Evolutionary conservation across 169 alveolate genomes (phyloP), one percentile per base, ranked within the genome.

Genomic region (Eimeria necatrix): DNA sequence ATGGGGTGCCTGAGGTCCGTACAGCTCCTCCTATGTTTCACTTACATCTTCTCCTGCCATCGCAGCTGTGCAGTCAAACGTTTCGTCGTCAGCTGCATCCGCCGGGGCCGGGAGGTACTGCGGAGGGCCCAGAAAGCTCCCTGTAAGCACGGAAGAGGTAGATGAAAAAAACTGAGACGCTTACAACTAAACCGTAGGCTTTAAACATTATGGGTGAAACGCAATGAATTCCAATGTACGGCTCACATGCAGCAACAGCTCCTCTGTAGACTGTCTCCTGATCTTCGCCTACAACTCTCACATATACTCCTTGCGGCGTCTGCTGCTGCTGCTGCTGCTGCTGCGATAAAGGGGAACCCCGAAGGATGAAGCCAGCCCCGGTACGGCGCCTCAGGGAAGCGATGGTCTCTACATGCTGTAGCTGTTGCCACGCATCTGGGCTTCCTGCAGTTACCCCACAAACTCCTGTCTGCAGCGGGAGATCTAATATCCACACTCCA

Each of bases 91-190:
- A 32, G 80, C 92, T 41, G 92, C 92, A 59, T 85, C 92, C 71
- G 48, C 92, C 12, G 92, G 92, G n/a, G 92, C 92, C 46, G 92
- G 80, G 46, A 85, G 92, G 92, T 85, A 85, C 60, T 85, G 92
- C 26, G 80, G 92, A 24, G 92, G 51, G 2, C 92, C 81, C 61
- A 85, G 32, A 16, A 12, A n/a, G 48, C 92, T 85, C 92, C 92
- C 92, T 85, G 76, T 4, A 46, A 52, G 12, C 12, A 14, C 20
- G 68, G 22, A 20, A 18, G 60, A 76, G 46, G 61, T 60, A 48
- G 51, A 41, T 2, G 22, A 76, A 41, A 48, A 12, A 73, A 71
- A 32, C 41, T 32, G 41, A 32, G 41, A 32, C 41, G 41, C 41
- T 32, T 32, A 32, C 41, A 32, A 32, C 41, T 32, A 32, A 32